Evolutionary conservation across 345 rosid genomes (phyloP).

Genomic region (Anacardium occidentale): DNA sequence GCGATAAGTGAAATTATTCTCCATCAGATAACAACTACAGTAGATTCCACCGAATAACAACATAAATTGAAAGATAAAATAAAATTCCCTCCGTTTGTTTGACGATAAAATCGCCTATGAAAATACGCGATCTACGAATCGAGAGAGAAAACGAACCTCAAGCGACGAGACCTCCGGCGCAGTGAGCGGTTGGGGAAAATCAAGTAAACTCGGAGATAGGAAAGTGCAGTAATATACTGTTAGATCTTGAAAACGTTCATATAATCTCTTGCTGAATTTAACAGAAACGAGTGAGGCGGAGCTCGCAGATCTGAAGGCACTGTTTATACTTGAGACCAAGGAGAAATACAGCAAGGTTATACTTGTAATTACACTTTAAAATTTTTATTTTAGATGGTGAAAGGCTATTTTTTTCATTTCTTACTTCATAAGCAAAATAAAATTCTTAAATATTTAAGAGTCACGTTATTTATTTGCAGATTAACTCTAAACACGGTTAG

Average conservation of each 20-base stretch:
- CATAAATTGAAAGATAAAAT: neutral
- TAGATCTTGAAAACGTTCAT: conserved; percentile 24
- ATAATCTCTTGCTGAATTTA: neutral
- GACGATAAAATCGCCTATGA: conserved; percentile 4
- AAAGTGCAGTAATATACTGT: conserved; percentile 2
- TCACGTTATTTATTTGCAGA: too few relatives aligned
- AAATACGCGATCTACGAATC: conserved; percentile 5
- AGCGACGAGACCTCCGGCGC: conserved; percentile 21
- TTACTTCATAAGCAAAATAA: too few relatives aligned
- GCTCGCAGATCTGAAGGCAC: conserved; percentile 14
- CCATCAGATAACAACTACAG: neutral
- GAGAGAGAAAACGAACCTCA: conserved; percentile 30
- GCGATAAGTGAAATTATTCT: neutral
- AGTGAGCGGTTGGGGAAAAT: conserved; percentile 1
- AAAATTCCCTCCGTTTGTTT: neutral
- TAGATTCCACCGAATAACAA: neutral
- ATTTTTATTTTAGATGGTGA: neutral
- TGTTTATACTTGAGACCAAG: neutral
- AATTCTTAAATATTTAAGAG: too few relatives aligned
- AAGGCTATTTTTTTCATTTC: too few relatives aligned
- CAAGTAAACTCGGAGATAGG: conserved; percentile 17
- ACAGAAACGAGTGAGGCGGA: conserved; percentile 4
- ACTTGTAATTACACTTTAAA: conserved; percentile 1
- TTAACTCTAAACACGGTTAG: too few relatives aligned
- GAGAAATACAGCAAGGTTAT: neutral